These are phyloP conservation scores for Salisapilia sapeloensis DNA, from an alignment of 352 stramenopile species.

Conservation along the genomic window DNA sequence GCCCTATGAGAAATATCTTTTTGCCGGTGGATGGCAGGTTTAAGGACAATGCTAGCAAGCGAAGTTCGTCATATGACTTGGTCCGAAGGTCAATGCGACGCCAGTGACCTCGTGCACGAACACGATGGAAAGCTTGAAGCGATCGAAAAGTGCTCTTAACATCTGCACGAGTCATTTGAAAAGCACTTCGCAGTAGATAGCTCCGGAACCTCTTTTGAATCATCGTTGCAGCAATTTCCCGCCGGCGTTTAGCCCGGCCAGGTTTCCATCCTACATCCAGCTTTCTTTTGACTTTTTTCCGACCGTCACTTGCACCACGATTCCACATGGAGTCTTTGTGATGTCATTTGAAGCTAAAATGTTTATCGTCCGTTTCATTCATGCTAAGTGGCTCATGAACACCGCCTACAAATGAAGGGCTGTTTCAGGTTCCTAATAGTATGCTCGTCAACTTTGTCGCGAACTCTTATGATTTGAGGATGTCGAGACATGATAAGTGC, in stretches of 20 bases:
- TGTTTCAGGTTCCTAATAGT: too few relatives aligned
- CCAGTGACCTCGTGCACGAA: constrained; percentile 30
- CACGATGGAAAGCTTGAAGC: constrained; percentile 28
- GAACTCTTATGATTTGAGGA: too few relatives aligned
- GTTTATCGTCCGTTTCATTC: too few relatives aligned
- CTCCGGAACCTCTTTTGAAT: constrained; percentile 53
- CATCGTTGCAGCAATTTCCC: constrained; percentile 33
- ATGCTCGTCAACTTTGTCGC: too few relatives aligned
- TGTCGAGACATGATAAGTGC: too few relatives aligned
- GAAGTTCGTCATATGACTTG: constrained; percentile 42
- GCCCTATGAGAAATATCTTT: constrained; percentile 52
- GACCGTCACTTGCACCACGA: too few relatives aligned
- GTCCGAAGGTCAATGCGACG: constrained; percentile 33
- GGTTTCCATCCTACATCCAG: constrained; percentile 38
- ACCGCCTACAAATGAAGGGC: too few relatives aligned
- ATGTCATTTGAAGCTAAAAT: too few relatives aligned
- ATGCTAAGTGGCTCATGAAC: too few relatives aligned
- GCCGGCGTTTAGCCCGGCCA: constrained; percentile 14
- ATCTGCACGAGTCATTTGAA: constrained; percentile 17
- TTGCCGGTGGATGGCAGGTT: constrained; percentile 62
- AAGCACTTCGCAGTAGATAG: constrained; percentile 38
- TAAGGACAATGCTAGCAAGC: constrained; percentile 35
- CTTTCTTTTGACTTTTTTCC: too few relatives aligned
- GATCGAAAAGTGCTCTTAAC: constrained; percentile 28
- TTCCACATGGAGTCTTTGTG: too few relatives aligned